These are phyloP conservation scores for Alternaria sp. DNA, from an alignment of 2,329 filamentous ascomycete genomes.

Conservation along the genomic window DNA sequence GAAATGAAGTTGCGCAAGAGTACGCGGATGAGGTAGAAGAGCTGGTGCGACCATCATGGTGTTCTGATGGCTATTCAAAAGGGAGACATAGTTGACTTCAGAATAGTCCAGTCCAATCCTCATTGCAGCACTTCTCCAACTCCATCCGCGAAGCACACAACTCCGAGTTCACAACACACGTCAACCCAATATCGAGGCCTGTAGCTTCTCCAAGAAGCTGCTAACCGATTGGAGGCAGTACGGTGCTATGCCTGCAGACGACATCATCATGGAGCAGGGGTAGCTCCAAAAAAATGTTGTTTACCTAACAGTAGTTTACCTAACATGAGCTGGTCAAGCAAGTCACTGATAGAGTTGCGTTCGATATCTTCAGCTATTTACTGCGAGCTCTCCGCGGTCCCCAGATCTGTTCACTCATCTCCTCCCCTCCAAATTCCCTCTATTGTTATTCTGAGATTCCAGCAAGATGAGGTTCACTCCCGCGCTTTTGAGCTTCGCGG, in stretches of 20 bases:
- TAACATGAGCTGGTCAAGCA: conserved; percentile 41
- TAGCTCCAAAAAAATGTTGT: conserved; percentile 34
- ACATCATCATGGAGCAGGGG: conserved; percentile 27
- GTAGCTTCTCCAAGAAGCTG: conserved; percentile 3
- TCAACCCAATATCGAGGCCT: conserved; percentile 11
- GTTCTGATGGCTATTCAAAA: not conserved
- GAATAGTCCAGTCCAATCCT: not conserved
- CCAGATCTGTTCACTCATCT: not conserved
- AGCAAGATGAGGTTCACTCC: conserved; percentile 37
- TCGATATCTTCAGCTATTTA: conserved; percentile 29
- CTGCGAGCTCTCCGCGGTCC: conserved; percentile 14
- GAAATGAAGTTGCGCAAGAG: not conserved
- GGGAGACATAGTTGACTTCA: not conserved
- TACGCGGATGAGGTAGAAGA: not conserved
- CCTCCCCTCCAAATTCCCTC: conserved; percentile 3
- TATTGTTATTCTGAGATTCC: not conserved
- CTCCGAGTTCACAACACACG: not conserved
- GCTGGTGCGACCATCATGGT: conserved; percentile 22
- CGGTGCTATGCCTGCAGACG: conserved; percentile 28
- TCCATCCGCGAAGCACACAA: not conserved
- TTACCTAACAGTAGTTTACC: conserved; percentile 47
- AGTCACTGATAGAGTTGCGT: conserved; percentile 31
- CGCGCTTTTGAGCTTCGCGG: conserved; percentile 50
- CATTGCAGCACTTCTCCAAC: not conserved
- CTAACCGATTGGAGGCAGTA: conserved; percentile 31